These are phyloP conservation scores for Recurvomyces mirabilis DNA, from an alignment of 495 filamentous ascomycete genomes.

Conservation along the genomic window DNA sequence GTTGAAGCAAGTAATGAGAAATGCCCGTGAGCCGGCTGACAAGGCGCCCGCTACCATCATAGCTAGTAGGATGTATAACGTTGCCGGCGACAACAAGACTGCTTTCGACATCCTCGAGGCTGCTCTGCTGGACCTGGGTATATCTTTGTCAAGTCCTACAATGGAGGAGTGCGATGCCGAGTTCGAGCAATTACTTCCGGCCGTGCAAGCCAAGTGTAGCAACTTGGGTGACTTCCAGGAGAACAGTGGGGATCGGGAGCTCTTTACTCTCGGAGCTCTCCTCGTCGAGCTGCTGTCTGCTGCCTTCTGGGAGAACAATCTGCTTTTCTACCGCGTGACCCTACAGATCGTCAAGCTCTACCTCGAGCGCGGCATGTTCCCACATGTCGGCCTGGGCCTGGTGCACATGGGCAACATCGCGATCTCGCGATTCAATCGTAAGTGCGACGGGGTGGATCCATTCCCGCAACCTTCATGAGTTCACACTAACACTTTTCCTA, in stretches of 20 bases:
- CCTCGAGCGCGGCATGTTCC: constrained; percentile 52
- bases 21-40: constrained; percentile 56
- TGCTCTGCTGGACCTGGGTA: constrained; percentile 55
- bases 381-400: constrained; percentile 66
- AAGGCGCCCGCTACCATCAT: constrained; percentile 71
- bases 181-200: constrained; percentile 49
- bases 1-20: constrained; percentile 50
- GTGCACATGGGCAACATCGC: constrained; percentile 64
- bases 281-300: constrained; percentile 65
- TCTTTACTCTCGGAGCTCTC: constrained; percentile 60
- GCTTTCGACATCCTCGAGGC: constrained; percentile 58
- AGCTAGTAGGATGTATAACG: constrained; percentile 62
- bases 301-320: constrained; percentile 69
- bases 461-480: no score
- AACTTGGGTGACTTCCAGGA: not conserved
- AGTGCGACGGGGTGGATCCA: constrained; percentile 54
- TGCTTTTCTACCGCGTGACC: constrained; percentile 65
- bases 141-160: constrained; percentile 51
- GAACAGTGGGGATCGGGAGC: constrained; percentile 35
- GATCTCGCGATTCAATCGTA: constrained; percentile 59
- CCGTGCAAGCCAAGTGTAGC: constrained; percentile 42
- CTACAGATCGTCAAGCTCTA: constrained; percentile 61
- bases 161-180: constrained; percentile 64
- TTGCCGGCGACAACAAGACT: constrained; percentile 53
- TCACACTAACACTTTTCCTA: no score